Evolutionary conservation across 1,139 yeast species (phyloP).

Genomic region (Waltiozyma sp.): DNA sequence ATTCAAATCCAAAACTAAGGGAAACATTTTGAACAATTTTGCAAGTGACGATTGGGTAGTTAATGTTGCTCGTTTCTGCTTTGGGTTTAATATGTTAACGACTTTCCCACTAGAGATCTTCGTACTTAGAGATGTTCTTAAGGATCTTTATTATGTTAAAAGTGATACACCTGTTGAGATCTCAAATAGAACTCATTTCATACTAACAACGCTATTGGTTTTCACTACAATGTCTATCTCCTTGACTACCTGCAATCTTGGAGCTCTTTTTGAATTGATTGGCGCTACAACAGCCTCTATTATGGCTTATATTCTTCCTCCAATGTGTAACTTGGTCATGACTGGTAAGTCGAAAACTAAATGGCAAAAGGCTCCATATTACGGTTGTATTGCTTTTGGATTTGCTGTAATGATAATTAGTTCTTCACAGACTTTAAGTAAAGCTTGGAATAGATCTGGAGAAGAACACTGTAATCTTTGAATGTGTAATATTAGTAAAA

Average conservation of each 20-base stretch:
- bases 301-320: slow-evolving; percentile 89
- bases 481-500: neutral
- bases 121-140: slow-evolving; percentile 77
- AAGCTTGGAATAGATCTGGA: slow-evolving; percentile 30
- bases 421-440: slow-evolving; percentile 56
- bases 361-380: slow-evolving; percentile 40
- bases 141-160: slow-evolving; percentile 41
- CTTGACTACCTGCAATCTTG: slow-evolving; percentile 75
- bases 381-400: slow-evolving; percentile 62
- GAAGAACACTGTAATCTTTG: slow-evolving; percentile 30
- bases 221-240: slow-evolving; percentile 67
- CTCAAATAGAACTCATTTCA: slow-evolving; percentile 40
- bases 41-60: slow-evolving; percentile 62
- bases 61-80: slow-evolving; percentile 80
- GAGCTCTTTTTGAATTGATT: slow-evolving; percentile 77
- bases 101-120: slow-evolving; percentile 87
- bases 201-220: slow-evolving; percentile 59
- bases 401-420: slow-evolving; percentile 67
- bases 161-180: slow-evolving; percentile 26
- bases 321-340: slow-evolving; percentile 65
- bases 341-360: slow-evolving; percentile 38
- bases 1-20: slow-evolving; percentile 72
- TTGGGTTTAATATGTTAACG: slow-evolving; percentile 90
- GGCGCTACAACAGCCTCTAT: slow-evolving; percentile 91
- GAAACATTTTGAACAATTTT: slow-evolving; percentile 80